Evolutionary conservation across 768 basidiomycete species (phyloP), one percentile per base, ranked within the genome.

Genomic region (Xanthoconium purpureum): DNA sequence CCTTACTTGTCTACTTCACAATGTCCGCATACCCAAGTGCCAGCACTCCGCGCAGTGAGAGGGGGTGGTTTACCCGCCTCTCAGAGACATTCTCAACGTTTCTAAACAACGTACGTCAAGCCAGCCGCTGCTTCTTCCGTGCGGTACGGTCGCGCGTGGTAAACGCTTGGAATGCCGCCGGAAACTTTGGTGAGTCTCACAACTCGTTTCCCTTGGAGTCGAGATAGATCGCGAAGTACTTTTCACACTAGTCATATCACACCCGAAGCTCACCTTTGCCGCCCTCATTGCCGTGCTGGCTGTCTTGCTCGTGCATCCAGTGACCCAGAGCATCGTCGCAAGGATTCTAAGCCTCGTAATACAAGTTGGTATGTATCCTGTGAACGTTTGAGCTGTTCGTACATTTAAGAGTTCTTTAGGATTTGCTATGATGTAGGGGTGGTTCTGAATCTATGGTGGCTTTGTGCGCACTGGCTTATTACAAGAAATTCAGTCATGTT

Each of bases 341-440:
- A 4, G 24, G 24, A 32, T 39, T 1, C 40, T 56, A 0, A 60
- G 60, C 0, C 66, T 63, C 0, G 63, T 64, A 0, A 8, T 66
- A 11, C n/a, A 2, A 0, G 35, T 12, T 0, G 60, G 63, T 66
- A 49, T 14, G 64, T 50, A 11, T 29, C 24, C 24, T 24, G 8
- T 30, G 20, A 15, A 17, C 2, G 12, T 6, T 44, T 12, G 20
- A 37, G 7, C 5, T 15, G 24, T 24, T 24, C 24, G 24, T 5
- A 1, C 2, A 9, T 20, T 24, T 18, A n/a, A 45, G 0, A 1
- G 13, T 14, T 46, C 48, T 7, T 35, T 43, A 64, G 63, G 63
- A 3, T 64, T 60, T 0, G 0, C 44, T 6, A 60, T 60, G 0
- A 51, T 60, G 0, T 0, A 1, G 3, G 15, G 45, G 0, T 63